Percentiles rank a stretch among this genome's conserved stretches.
phyloP scores from a whole-genome alignment of 495 filamentous ascomycete genomes.

The Penicillium samsonianum region DNA sequence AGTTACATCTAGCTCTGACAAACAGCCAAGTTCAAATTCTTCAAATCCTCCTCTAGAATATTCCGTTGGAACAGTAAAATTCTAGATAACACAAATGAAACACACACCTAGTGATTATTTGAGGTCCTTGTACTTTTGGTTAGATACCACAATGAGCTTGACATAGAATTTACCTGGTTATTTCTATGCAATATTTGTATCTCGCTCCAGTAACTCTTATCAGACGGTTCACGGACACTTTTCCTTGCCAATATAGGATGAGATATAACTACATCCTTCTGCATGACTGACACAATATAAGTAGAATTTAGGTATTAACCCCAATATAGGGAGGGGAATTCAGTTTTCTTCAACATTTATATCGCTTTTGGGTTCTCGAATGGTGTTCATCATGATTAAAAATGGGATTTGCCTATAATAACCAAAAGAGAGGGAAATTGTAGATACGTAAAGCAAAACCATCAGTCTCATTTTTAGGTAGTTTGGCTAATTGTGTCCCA shows the following conservation, averaged over 20 bases:
- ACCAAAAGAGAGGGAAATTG: neutral
- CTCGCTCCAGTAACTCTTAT: neutral
- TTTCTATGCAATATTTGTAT: neutral
- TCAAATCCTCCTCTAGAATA: neutral
- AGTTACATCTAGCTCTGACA: constrained; percentile 18
- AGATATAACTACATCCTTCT: neutral
- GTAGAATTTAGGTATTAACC: neutral
- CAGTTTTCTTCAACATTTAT: neutral
- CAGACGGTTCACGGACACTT: neutral
- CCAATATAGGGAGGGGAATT: neutral
- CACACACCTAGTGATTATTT: neutral
- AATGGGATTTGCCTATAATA: neutral
- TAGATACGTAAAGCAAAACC: neutral
- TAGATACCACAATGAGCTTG: neutral
- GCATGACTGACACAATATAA: neutral
- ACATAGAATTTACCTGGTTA: neutral
- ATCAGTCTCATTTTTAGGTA: no score
- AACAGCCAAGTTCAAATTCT: neutral
- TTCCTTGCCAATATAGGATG: neutral
- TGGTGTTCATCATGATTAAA: neutral
- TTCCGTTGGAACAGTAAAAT: neutral
- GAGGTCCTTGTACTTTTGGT: neutral
- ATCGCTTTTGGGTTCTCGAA: neutral
- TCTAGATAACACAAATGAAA: neutral
- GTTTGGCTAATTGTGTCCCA: no score